Base-by-base conservation (phyloP, 1,284 basidiomycete species). In the Cutaneotrichosporon sp. region DNA sequence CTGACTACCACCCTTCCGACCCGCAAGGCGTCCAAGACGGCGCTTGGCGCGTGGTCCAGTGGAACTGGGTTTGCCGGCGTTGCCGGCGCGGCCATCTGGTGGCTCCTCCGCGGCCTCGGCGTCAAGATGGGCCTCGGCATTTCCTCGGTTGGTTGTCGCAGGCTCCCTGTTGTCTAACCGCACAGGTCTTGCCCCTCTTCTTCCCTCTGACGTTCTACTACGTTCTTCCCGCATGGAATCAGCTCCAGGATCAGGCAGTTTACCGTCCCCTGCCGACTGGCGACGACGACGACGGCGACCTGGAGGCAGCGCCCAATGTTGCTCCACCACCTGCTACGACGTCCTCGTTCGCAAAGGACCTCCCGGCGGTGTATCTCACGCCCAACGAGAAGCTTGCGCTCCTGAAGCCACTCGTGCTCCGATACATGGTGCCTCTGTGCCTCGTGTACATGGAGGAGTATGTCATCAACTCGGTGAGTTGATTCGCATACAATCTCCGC, bases 1-100 rank as follows among this genome's bases (percentile, higher is more conserved):
- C 78, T 96, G 4, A 90, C 91, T 0, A 97, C 93, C 0, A 86
- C 87, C 0, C 68, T 75, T 2, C 73, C 74, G 2, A 72, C 66
- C 0, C 48, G 52, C 1, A 43, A 56, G 2, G 55, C 67, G 13
- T 67, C 65, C 5, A 54, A 58, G 23, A 72, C 68, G 1, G 72
- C 87, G 1, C 76, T 84, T 2, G 83, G 83, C 15, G 78, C 87
- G 13, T 93, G 91, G 73, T 85, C 90, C 4, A 86, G 86, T 8
- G 94, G 94, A 0, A 98, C 94, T 0, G 94, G 94, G 1, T 90
- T 88, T 2, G 94, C 94, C 0, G 94, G 94, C 0, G 81, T 97
- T 4, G 86, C 87, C 0, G 96, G 94, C 5, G 92, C 94, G 0
- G 86, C 86, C 37, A 72, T 96, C 7, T 98, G 94, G 94, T 97